Base-by-base conservation (phyloP, 805 yeast genomes). In the Wickerhamiella allomyrinae region DNA sequence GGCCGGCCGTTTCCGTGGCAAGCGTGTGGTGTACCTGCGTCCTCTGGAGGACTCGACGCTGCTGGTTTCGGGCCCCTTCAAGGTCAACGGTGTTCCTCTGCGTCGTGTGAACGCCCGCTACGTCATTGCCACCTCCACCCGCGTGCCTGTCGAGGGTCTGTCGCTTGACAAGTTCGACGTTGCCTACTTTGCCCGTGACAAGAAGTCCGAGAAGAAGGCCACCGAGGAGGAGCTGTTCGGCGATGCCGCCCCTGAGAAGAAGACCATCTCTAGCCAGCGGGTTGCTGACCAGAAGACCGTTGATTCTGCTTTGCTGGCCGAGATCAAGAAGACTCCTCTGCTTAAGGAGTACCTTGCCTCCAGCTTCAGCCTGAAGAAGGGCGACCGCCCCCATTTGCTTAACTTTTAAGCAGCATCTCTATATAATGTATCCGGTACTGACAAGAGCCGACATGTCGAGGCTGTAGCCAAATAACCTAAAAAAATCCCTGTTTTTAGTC, bases 1-100 rank as follows among this genome's bases (percentile, higher is more conserved):
- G 67, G 96, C 97, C 62, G 98, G 98, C 68, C 85, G 95, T 73
- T 89, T 86, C 94, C 84, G 98, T 73, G 98, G 98, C 70, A 91
- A 89, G 84, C 87, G 97, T 75, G 98, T 91, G 61, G 97, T 89
- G 55, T 82, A 81, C 81, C 79, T 89, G 69, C 89, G 89, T 80
- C 72, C 80, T 70, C 77, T 91, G 66, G 95, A 86, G 73, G 97
- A 91, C 79, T 84, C 85, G 85, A 89, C 96, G 54, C 74, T 89
- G 62, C 81, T 89, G 65, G 95, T 89, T 52, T 73, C 95, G 50
- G 98, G 98, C 68, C 98, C 98, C 62, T 91, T 89, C 94, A 89
- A 91, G 79, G 84, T 89, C 63, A 89, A 89, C 74, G 98, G 98
- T 76, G 98, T 89, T 58, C 97, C 98, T 68, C 77, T 89, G 69